Percentiles rank a stretch among this genome's conserved stretches.
phyloP scores from a whole-genome alignment of 805 yeast genomes.

The Sungouiozyma intestinalis region DNA sequence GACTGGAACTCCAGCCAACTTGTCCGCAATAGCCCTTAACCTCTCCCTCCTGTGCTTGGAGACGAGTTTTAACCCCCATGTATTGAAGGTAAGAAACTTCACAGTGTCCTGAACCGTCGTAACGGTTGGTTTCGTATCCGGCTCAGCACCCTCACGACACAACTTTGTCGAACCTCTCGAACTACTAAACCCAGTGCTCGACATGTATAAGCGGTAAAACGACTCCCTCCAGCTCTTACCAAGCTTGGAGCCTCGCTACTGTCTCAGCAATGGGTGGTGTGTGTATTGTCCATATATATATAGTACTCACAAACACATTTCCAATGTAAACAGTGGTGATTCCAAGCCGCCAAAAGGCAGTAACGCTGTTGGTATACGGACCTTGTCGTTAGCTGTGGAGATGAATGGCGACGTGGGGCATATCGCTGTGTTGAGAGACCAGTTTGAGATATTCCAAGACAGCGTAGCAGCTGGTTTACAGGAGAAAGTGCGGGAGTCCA shows the following conservation, averaged over 20 bases:
- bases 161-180: background rate
- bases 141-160: background rate
- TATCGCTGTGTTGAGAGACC: background rate
- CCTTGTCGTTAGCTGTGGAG: too few species aligned
- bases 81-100: constrained; percentile 57
- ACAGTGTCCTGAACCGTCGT: constrained; percentile 17
- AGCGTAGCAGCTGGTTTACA: constrained; percentile 25
- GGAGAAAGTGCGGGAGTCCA: constrained; percentile 4
- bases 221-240: too few species aligned
- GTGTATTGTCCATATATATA: too few species aligned
- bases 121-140: too few species aligned
- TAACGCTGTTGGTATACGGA: too few species aligned
- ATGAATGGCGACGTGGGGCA: background rate
- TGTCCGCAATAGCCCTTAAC: constrained; percentile 61
- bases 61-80: constrained; percentile 85
- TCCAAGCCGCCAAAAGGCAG: too few species aligned
- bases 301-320: too few species aligned
- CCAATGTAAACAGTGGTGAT: too few species aligned
- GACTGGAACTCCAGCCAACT: constrained; percentile 33
- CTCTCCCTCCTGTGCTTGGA: constrained; percentile 61
- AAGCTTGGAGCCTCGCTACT: too few species aligned
- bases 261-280: too few species aligned
- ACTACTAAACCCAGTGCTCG: background rate
- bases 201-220: too few species aligned
- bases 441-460: constrained; percentile 1